phyloP scores from a whole-genome alignment of 441 rosid genomes.

The Erodium trifolium region DNA sequence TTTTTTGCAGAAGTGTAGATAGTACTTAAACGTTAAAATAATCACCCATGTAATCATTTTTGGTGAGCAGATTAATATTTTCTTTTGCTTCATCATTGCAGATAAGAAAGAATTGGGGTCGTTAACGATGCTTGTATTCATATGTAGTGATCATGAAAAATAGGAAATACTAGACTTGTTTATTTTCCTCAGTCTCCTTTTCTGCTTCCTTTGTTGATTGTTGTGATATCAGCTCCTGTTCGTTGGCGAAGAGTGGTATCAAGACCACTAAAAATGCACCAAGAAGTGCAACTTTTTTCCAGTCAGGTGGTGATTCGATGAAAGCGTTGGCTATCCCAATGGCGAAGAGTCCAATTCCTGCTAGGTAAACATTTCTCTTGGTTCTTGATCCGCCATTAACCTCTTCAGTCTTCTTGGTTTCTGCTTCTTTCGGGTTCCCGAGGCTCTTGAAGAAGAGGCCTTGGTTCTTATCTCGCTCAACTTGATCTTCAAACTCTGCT shows the following conservation, averaged over 20 bases:
- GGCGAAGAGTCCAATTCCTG: slow-evolving; percentile 43
- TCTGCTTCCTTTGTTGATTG: slow-evolving; percentile 25
- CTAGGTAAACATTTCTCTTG: slow-evolving; percentile 64
- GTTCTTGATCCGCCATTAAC: slow-evolving; percentile 43
- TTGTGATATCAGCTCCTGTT: slow-evolving; percentile 62
- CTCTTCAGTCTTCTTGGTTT: slow-evolving; percentile 37
- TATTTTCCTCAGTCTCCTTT: slow-evolving; percentile 27
- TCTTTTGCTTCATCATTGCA: too few species aligned
- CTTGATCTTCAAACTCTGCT: slow-evolving; percentile 61
- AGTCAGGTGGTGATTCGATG: slow-evolving; percentile 50
- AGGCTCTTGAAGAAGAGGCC: slow-evolving; percentile 85
- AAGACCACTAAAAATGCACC: slow-evolving; percentile 74
- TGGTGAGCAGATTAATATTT: too few species aligned
- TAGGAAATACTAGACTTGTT: slow-evolving; percentile 22
- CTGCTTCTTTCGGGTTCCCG: slow-evolving; percentile 34
- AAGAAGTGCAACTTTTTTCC: slow-evolving; percentile 79
- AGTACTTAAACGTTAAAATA: slow-evolving; percentile 9
- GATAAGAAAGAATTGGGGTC: too few species aligned
- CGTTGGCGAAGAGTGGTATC: slow-evolving; percentile 52
- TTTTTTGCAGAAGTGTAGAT: slow-evolving; percentile 3
- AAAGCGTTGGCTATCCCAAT: slow-evolving; percentile 55
- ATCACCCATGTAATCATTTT: neutral
- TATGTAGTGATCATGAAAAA: too few species aligned
- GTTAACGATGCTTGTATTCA: neutral
- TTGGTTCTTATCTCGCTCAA: slow-evolving; percentile 58